A percentile compares a stretch with the other conserved stretches of the same genome.
phyloP scores from a whole-genome alignment of 140 eudicot genomes.

The Anethum foeniculum region DNA sequence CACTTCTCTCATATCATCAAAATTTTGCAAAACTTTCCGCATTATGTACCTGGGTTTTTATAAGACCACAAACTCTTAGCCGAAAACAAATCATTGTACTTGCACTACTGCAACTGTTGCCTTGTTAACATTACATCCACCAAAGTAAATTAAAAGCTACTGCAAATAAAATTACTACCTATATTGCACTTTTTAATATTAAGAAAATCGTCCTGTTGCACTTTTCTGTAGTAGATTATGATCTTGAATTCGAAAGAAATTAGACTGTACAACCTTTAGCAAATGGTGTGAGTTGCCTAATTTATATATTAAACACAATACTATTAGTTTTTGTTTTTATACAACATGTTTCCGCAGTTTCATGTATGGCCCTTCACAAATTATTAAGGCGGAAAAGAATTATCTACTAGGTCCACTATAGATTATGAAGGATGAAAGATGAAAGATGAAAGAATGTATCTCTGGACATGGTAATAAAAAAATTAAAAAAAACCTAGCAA shows the following conservation, averaged over 20 bases:
- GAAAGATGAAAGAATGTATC: not conserved
- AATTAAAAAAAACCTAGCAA: not conserved
- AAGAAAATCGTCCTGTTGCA: not conserved
- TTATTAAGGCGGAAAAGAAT: not conserved
- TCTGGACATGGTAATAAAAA: not conserved
- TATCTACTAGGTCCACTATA: not conserved
- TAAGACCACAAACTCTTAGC: not conserved
- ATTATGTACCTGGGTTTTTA: too few relatives aligned
- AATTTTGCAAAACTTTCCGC: not conserved
- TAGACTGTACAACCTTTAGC: not conserved
- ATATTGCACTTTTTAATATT: not conserved
- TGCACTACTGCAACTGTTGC: not conserved
- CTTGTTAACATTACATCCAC: not conserved
- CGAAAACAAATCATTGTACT: not conserved
- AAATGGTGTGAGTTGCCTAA: not conserved
- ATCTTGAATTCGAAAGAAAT: not conserved
- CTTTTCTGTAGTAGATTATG: not conserved
- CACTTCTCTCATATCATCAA: not conserved
- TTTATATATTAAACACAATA: not conserved
- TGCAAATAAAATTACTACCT: not conserved
- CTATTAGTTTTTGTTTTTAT: not conserved
- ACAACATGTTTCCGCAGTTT: not conserved
- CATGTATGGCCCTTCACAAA: not conserved
- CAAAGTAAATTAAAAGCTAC: not conserved
- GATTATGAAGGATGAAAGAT: not conserved